Evolutionary conservation across 768 basidiomycete genomes (phyloP).

Genomic region (Paxillus involutus): DNA sequence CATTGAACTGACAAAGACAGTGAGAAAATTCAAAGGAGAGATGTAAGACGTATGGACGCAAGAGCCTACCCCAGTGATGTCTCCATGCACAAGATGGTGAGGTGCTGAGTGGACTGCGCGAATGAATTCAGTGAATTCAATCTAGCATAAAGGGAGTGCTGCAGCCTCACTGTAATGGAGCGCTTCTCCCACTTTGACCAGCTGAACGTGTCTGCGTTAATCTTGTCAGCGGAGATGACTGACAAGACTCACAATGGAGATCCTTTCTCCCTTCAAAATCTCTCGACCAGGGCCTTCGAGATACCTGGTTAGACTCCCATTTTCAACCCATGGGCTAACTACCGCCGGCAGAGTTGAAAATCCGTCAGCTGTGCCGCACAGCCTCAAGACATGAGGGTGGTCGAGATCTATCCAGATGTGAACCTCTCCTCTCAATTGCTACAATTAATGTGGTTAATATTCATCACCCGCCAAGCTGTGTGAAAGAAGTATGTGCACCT

Average conservation of each 20-base stretch:
- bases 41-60: neutral
- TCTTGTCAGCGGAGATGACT: neutral
- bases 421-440: too few species aligned
- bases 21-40: neutral
- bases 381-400: slow-evolving; percentile 38
- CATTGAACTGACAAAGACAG: slow-evolving; percentile 3
- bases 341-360: too few species aligned
- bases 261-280: too few species aligned
- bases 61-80: too few species aligned
- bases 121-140: neutral
- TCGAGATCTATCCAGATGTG: too few species aligned
- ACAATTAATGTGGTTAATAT: too few species aligned
- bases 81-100: too few species aligned
- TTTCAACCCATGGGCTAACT: too few species aligned
- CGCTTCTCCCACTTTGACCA: slow-evolving; percentile 40
- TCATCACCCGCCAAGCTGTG: slow-evolving; percentile 14
- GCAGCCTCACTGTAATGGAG: slow-evolving; percentile 35
- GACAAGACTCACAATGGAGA: too few species aligned
- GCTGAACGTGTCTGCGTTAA: slow-evolving; percentile 22
- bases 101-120: too few species aligned
- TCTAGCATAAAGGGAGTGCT: neutral
- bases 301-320: too few species aligned
- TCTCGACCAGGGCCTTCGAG: too few species aligned
- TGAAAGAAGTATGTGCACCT: neutral
- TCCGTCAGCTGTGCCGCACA: slow-evolving; percentile 36